Conservation (phyloP, 2,329 filamentous ascomycete species). For the Aspergillus eucalypticola region DNA sequence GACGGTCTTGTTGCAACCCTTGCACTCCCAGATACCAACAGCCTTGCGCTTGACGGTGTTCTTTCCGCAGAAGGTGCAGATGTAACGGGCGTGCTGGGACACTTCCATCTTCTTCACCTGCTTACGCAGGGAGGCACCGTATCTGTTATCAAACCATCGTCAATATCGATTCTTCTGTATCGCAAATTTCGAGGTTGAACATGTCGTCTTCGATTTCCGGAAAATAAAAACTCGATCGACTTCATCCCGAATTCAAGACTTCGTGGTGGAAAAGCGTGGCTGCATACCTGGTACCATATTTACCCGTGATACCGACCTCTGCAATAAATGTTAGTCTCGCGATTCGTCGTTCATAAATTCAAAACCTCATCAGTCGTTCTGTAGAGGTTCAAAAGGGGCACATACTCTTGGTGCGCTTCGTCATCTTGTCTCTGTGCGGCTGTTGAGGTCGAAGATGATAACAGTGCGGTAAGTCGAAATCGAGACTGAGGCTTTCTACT, state of each 20-base stretch:
- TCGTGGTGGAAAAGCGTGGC: conserved; percentile 27
- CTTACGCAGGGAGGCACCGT: conserved; percentile 99
- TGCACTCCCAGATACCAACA: conserved; percentile 97
- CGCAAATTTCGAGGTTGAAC: conserved; percentile 21
- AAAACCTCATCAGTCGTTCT: neutral
- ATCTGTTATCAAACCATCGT: conserved; percentile 57
- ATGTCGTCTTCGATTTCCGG: conserved; percentile 18
- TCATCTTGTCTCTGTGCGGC: conserved; percentile 67
- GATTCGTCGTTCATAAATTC: neutral
- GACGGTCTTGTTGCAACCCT: conserved; percentile 88
- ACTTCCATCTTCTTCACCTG: conserved; percentile 99
- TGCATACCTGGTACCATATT: conserved; percentile 93
- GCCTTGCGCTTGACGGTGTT: conserved; percentile 85
- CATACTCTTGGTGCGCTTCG: conserved; percentile 85
- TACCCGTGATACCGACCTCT: conserved; percentile 97
- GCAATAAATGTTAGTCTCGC: conserved; percentile 31
- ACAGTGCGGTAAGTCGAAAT: conserved; percentile 36
- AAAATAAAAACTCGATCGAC: conserved; percentile 12
- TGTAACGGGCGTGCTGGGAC: conserved; percentile 95
- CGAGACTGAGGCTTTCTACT: conserved; percentile 36
- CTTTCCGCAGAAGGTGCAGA: conserved; percentile 99
- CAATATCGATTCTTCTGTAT: conserved; percentile 19
- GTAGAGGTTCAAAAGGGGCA: conserved; percentile 15
- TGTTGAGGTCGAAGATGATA: conserved; percentile 42
- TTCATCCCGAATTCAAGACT: conserved; percentile 19